Percentiles rank a stretch among this genome's conserved stretches.
These are phyloP conservation scores for Porcisia deanei DNA, from an alignment of 208 protist species.

Conservation along the genomic window DNA sequence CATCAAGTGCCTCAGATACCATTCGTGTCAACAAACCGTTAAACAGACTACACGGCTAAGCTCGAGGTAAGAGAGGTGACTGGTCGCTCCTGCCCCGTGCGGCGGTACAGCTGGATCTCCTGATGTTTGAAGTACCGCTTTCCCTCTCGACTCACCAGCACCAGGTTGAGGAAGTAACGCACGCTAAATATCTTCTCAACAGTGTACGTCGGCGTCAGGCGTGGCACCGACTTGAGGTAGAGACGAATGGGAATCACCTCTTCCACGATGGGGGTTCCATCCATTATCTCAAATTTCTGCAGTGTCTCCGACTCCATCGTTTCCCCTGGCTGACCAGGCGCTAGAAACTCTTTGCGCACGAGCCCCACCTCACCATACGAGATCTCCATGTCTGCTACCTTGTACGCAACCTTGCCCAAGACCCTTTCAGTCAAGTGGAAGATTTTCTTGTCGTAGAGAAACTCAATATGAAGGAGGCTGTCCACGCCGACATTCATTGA, in stretches of 20 bases:
- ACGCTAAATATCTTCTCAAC: constrained; percentile 75
- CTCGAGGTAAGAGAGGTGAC: neutral
- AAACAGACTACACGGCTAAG: neutral
- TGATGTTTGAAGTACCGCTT: constrained; percentile 93
- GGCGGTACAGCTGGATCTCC: constrained; percentile 83
- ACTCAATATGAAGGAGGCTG: constrained; percentile 90
- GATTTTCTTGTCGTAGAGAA: constrained; percentile 82
- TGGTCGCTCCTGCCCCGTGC: constrained; percentile 55
- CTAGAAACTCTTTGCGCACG: constrained; percentile 69
- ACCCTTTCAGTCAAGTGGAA: constrained; percentile 81
- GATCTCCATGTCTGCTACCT: constrained; percentile 76
- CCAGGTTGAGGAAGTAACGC: constrained; percentile 87
- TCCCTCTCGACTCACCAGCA: constrained; percentile 73
- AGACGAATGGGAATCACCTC: constrained; percentile 92
- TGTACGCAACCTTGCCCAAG: constrained; percentile 84
- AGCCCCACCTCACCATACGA: constrained; percentile 76
- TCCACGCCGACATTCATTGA: constrained; percentile 89
- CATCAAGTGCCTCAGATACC: neutral
- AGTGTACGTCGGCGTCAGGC: constrained; percentile 83
- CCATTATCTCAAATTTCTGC: constrained; percentile 93
- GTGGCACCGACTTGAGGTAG: constrained; percentile 74
- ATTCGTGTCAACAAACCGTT: constrained; percentile 1
- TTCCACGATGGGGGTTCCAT: constrained; percentile 86
- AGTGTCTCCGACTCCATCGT: constrained; percentile 73
- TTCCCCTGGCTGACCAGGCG: constrained; percentile 28